Conservation (phyloP, 805 yeast genomes). For the Hemisphaericaspora nanyangensis region DNA sequence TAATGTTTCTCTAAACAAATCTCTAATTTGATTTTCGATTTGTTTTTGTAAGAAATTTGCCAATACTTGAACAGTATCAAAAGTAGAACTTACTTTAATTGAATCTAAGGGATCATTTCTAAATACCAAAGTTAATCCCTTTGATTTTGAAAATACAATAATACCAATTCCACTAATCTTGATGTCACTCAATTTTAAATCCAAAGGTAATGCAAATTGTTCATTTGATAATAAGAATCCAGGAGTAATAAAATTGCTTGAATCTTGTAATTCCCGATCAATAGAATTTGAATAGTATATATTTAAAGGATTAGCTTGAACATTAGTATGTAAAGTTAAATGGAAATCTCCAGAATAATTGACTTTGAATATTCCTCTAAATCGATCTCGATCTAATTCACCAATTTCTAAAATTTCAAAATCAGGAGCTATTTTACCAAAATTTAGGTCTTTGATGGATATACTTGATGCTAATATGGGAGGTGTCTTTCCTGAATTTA, state of each 20-base stretch:
- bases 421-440: constrained; percentile 71
- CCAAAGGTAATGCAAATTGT: constrained; percentile 74
- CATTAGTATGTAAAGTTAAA: constrained; percentile 70
- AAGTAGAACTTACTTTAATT: constrained; percentile 80
- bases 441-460: constrained; percentile 61
- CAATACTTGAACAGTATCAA: constrained; percentile 77
- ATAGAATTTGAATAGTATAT: constrained; percentile 51
- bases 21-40: constrained; percentile 76
- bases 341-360: constrained; percentile 74
- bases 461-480: constrained; percentile 67
- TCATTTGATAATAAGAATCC: constrained; percentile 61
- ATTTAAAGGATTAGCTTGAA: constrained; percentile 79
- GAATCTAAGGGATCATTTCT: constrained; percentile 85
- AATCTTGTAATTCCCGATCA: constrained; percentile 29
- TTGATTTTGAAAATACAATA: constrained; percentile 74
- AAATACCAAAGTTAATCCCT: constrained; percentile 83
- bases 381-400: constrained; percentile 69
- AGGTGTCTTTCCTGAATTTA: constrained; percentile 71
- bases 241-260: constrained; percentile 55
- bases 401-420: constrained; percentile 82
- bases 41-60: constrained; percentile 81
- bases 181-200: constrained; percentile 68
- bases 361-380: constrained; percentile 78
- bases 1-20: constrained; percentile 75
- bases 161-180: constrained; percentile 77